Evolutionary conservation across 2,329 filamentous ascomycete species (phyloP), one percentile per base, ranked within the genome.

Genomic region (Purpureocillium takamizusanense): DNA sequence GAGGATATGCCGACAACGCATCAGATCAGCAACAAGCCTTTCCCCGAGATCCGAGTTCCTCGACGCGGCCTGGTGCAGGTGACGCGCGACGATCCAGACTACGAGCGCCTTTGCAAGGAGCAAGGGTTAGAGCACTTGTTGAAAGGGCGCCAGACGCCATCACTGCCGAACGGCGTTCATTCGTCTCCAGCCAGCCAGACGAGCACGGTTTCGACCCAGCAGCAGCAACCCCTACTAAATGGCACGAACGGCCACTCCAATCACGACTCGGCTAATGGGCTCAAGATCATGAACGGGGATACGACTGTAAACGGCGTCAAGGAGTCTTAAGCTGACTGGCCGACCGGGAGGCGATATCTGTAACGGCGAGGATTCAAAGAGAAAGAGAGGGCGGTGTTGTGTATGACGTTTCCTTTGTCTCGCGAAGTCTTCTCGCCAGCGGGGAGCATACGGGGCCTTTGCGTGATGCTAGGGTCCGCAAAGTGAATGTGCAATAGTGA

Each of bases 71-170:
- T 80, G 11, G 54, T 68, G 3, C 67, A 69, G 15, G 72, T 78
- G 2, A 61, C 63, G 11, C 67, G 72, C 7, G 64, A 72, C 33
- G 76, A 81, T 36, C 70, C 75, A 3, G 74, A 78, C 23, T 80
- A 78, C 46, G 59, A 59, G 18, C 64, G 64, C 25, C 55, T 78
- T 14, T 78, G 72, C 51, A 57, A 66, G 38, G 70, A 78, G 42
- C 75, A 80, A 53, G 72, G 72, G n/a, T 61, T 78, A 6, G 60
- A 63, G 11, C 66, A 80, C 55, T 63, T 79, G 36, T 39, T 78
- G 42, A 61, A 62, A 23, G 65, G 63, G n/a, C 56, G 60, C 28
- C 57, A 62, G 40, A 69, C 65, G 39, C 61, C 67, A 4, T 55
- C 60, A 16, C 52, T 69, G 10, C 50, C 64, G 10, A 75, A 74